Percentiles rank a stretch among this genome's conserved stretches.
These are phyloP conservation scores for Neofusicoccum cordaticola DNA, from an alignment of 2,329 filamentous ascomycete species.

Conservation along the genomic window DNA sequence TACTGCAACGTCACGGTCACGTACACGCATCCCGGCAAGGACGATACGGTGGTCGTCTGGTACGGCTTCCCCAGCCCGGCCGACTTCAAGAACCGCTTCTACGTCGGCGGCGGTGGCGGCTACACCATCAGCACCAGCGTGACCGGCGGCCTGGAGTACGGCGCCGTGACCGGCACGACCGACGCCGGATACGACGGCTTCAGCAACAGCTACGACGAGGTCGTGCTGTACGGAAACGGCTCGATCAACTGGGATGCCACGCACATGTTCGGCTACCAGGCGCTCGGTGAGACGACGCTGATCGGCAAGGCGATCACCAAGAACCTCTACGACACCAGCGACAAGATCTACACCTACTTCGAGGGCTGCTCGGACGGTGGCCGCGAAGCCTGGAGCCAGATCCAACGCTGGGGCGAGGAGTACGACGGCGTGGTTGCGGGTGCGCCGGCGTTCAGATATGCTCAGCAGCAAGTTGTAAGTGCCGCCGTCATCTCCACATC, in stretches of 20 bases:
- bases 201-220: slow-evolving; percentile 36
- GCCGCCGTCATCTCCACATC: not conserved
- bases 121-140: slow-evolving; percentile 44
- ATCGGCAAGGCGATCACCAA: slow-evolving; percentile 46
- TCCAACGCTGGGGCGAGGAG: slow-evolving; percentile 51
- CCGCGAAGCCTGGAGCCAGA: slow-evolving; percentile 49
- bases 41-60: slow-evolving; percentile 27
- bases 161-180: slow-evolving; percentile 49
- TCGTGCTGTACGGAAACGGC: slow-evolving; percentile 42
- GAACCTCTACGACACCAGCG: slow-evolving; percentile 35
- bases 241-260: slow-evolving; percentile 51
- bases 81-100: slow-evolving; percentile 46
- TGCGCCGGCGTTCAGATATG: slow-evolving; percentile 48
- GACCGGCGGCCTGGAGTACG: slow-evolving; percentile 44
- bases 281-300: slow-evolving; percentile 51
- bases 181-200: slow-evolving; percentile 53
- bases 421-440: slow-evolving; percentile 49
- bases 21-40: slow-evolving; percentile 44
- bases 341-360: slow-evolving; percentile 48
- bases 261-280: slow-evolving; percentile 53
- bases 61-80: slow-evolving; percentile 45
- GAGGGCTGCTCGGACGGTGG: slow-evolving; percentile 56
- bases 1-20: slow-evolving; percentile 50
- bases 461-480: slow-evolving; percentile 42
- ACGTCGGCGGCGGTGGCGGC: slow-evolving; percentile 49